phyloP scores from a whole-genome alignment of 371 early-diverging fungal genomes.

The Blakeslea trispora region DNA sequence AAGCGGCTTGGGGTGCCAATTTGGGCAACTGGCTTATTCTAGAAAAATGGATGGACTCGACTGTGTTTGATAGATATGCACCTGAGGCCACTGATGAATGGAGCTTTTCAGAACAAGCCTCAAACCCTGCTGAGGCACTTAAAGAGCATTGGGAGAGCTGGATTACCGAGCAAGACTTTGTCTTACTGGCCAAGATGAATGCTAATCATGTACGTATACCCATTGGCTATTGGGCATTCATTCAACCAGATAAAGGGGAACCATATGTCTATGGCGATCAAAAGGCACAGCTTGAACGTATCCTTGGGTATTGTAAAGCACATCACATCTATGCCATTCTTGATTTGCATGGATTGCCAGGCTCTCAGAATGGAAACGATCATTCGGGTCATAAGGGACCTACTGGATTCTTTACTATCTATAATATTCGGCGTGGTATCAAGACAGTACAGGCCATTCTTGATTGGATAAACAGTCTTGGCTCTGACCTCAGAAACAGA shows the following conservation, averaged over 20 bases:
- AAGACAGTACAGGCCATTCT: conserved; percentile 31
- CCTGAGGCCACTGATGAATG: conserved; percentile 51
- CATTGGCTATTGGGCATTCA: conserved; percentile 51
- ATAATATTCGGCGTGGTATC: conserved; percentile 29
- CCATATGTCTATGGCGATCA: conserved; percentile 55
- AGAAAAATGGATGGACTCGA: conserved; percentile 52
- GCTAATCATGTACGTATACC: conserved; percentile 57
- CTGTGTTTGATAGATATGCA: conserved; percentile 32
- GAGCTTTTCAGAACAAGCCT: conserved; percentile 41
- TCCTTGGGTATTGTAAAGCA: conserved; percentile 49
- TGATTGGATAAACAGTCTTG: conserved; percentile 35
- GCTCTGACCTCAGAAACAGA: conserved; percentile 10
- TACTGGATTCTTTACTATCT: conserved; percentile 23
- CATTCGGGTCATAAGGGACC: conserved; percentile 42
- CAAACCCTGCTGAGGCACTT: conserved; percentile 30
- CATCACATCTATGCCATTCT: conserved; percentile 60
- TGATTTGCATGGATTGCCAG: conserved; percentile 67
- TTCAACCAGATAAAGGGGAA: conserved; percentile 36
- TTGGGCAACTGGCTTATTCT: conserved; percentile 68
- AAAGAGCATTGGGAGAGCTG: conserved; percentile 46
- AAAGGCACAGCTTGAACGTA: conserved; percentile 47
- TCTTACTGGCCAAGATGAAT: conserved; percentile 35
- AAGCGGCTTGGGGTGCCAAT: conserved; percentile 62
- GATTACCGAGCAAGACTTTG: conserved; percentile 50
- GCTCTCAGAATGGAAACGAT: conserved; percentile 61